Evolutionary conservation across 345 rosid genomes (phyloP), one percentile per base, ranked within the genome.

Genomic region (Lepidium africanum): DNA sequence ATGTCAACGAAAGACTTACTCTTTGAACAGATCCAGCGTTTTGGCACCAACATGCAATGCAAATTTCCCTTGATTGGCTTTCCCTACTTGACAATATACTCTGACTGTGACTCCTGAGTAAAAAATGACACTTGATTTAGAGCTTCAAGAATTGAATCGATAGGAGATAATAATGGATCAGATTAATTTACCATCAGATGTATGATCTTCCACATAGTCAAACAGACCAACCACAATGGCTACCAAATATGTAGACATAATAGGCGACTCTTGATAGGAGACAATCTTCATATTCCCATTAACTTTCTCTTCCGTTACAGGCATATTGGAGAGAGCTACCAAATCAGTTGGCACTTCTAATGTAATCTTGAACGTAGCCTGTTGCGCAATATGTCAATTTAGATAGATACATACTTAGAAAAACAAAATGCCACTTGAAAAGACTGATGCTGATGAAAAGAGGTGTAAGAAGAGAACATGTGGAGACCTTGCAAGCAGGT

Each of bases 281-380:
- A 94, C 84, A 8, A 82, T 75, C 81, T 91, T 94, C 41, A 79
- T 7, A 52, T 65, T 59, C 19, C 96, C 99, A 71, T 86, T 72
- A 59, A 85, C 86, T 78, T 86, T 85, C 82, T 87, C 96, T 50
- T 85, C 87, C 12, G 45, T 5, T 7, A 85, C 70, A 4, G 96
- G 96, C 99, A 91, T 94, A 77, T 94, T 94, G 40, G 99, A 91
- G 48, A 94, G 91, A 52, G 99, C 87, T 53, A 94, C 89, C 53
- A 91, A 69, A 23, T 91, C 95, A 43, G 85, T 25, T 13, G 97
- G 99, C 63, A 87, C 95, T 61, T 85, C 93, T 69, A 94, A 72
- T 14, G 97, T 89, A 73, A 94, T 84, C 85, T 87, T 94, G 80
- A 94, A 94, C 38, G 79, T 86, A 73, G 99, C 99, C 98, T 93